Base-by-base conservation (phyloP, 257 asterid genomes). In the Pogostemon cablin region DNA sequence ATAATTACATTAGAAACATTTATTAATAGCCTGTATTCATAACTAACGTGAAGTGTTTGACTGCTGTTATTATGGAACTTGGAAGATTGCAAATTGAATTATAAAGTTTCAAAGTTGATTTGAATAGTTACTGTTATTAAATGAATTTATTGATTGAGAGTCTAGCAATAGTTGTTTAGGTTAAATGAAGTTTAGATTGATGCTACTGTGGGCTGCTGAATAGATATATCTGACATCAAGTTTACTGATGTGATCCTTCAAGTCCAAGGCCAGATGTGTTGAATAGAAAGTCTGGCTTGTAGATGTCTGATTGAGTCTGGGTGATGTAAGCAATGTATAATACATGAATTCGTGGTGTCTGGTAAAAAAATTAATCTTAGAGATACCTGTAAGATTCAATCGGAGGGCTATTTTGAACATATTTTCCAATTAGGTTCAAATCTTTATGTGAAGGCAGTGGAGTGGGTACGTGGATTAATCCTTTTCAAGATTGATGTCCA, bases 51-150 rank as follows among this genome's bases (percentile, higher is more conserved):
- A 25, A 25, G 32, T 25, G 32, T 25, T 54, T 20, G 7, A 9
- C 9, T 4, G 0, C 57, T 52, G 6, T 50, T 67, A 6, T 44
- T 41, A 60, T 65, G 50, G 54, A 64, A 58, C 62, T 52, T 62
- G 68, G 53, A 15, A 74, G 54, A 8, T 52, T 37, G 62, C 41
- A 35, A 59, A 57, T 62, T 62, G 43, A 34, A 55, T 62, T 2
- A 4, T 54, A 7, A 44, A 39, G 47, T 52, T 60, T 44, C 41
- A 5, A 10, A 9, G 11, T 38, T 32, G 1, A 62, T 72, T 49
- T 40, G 41, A 40, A 12, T 40, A 7, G 12, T 61, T 12, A 8
- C 2, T 11, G 38, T 9, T 62, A 47, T 49, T 6, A 32, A 61
- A 48, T 54, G 52, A 47, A 9, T 59, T 47, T 10, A 37, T 50